These are phyloP conservation scores for Phanerochaete sordida DNA, from an alignment of 768 basidiomycete species.

Conservation along the genomic window DNA sequence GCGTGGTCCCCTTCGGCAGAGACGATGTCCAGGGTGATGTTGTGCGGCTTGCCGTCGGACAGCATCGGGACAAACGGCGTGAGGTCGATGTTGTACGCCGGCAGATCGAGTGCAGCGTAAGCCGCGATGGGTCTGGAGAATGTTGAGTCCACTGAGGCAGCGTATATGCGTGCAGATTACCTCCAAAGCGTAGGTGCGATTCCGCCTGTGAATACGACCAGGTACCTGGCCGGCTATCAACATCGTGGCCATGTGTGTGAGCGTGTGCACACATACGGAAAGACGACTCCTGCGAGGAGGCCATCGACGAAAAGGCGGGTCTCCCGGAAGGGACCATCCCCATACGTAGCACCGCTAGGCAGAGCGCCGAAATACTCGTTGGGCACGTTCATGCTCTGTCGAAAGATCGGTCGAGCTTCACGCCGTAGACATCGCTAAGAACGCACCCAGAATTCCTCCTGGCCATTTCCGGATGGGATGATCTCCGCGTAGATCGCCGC, in stretches of 20 bases:
- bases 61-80: slow-evolving; percentile 71
- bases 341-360: slow-evolving; percentile 45
- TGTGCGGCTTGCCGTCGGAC: slow-evolving; percentile 59
- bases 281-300: slow-evolving; percentile 48
- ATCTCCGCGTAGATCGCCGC: slow-evolving; percentile 67
- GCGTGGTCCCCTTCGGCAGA: slow-evolving; percentile 60
- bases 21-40: slow-evolving; percentile 63
- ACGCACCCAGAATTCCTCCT: slow-evolving; percentile 76
- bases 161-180: neutral
- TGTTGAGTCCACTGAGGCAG: no score
- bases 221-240: neutral
- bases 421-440: no score
- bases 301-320: slow-evolving; percentile 53
- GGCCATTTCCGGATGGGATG: slow-evolving; percentile 60
- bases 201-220: slow-evolving; percentile 65
- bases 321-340: slow-evolving; percentile 56
- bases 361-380: slow-evolving; percentile 52
- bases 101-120: slow-evolving; percentile 54
- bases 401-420: neutral
- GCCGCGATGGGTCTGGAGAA: slow-evolving; percentile 34
- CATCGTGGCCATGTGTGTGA: no score
- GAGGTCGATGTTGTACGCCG: slow-evolving; percentile 71
- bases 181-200: slow-evolving; percentile 62
- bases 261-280: slow-evolving; percentile 38
- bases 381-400: slow-evolving; percentile 65